Percentiles rank a stretch among this genome's conserved stretches.
Evolutionary conservation across 2,329 filamentous ascomycete genomes (phyloP).

Genomic region (Alternaria longipes): DNA sequence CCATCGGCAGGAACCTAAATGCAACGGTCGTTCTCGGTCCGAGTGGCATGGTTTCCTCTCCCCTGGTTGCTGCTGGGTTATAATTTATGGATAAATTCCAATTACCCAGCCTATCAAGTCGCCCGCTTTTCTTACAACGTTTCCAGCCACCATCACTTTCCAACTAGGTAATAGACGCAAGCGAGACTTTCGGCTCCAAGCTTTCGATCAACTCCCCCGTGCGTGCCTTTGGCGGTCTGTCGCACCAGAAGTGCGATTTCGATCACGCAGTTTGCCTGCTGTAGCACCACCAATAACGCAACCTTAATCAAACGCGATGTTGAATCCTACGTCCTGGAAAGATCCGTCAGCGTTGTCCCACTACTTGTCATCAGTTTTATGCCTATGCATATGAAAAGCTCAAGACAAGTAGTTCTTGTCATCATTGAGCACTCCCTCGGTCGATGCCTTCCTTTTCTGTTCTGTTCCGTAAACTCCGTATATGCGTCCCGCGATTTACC

Average conservation of each 20-base stretch:
- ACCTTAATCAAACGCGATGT: slow-evolving; percentile 9
- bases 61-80: background rate
- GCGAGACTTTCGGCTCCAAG: slow-evolving; percentile 5
- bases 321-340: background rate
- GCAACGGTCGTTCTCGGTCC: slow-evolving; percentile 12
- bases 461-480: slow-evolving; percentile 4
- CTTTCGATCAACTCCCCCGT: background rate
- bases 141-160: background rate
- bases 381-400: background rate
- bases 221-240: background rate
- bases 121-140: background rate
- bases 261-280: slow-evolving; percentile 10
- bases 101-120: slow-evolving; percentile 15
- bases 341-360: background rate
- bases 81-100: slow-evolving; percentile 21
- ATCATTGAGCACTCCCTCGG: background rate
- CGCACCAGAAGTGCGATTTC: slow-evolving; percentile 3
- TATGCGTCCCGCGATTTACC: background rate
- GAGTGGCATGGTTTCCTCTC: slow-evolving; percentile 1
- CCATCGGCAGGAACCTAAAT: slow-evolving; percentile 10
- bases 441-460: background rate
- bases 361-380: background rate
- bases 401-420: background rate
- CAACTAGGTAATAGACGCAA: slow-evolving; percentile 4
- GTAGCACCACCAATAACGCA: background rate